phyloP scores from a whole-genome alignment of 2,329 filamentous ascomycete species.

The Colletotrichum eleusines region DNA sequence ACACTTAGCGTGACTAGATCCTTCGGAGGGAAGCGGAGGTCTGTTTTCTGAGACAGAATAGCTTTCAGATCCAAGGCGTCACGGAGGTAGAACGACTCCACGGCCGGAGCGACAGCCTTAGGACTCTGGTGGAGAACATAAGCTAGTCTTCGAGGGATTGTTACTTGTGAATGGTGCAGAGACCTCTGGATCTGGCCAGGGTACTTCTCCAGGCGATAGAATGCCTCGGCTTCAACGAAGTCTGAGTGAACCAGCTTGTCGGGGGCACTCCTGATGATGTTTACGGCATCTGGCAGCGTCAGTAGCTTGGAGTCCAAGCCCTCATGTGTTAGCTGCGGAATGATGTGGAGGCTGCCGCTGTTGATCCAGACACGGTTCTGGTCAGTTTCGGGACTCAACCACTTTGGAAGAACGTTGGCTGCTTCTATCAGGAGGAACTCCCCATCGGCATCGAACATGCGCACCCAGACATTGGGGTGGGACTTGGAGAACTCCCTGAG shows the following conservation, averaged over 20 bases:
- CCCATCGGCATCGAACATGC: constrained; percentile 88
- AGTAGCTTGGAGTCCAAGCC: constrained; percentile 58
- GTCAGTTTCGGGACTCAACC: constrained; percentile 93
- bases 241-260: constrained; percentile 76
- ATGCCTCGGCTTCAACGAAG: constrained; percentile 87
- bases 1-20: constrained; percentile 86
- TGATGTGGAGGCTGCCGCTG: constrained; percentile 78
- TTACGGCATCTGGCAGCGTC: constrained; percentile 73
- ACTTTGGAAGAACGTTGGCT: constrained; percentile 85
- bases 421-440: constrained; percentile 97
- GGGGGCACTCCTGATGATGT: constrained; percentile 67
- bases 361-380: constrained; percentile 92
- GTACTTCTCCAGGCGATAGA: constrained; percentile 88
- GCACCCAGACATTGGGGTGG: constrained; percentile 82
- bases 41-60: constrained; percentile 66
- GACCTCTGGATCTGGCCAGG: constrained; percentile 80
- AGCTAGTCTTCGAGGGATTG: constrained; percentile 84
- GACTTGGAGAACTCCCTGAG: constrained; percentile 82
- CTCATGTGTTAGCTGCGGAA: constrained; percentile 65
- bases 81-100: constrained; percentile 93
- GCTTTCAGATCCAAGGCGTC: constrained; percentile 82
- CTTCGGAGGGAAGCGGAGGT: constrained; percentile 76
- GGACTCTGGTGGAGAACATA: constrained; percentile 82
- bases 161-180: constrained; percentile 80
- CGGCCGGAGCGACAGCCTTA: constrained; percentile 81